Evolutionary conservation across 805 yeast species (phyloP).

Genomic region (Phaffomyces thermotolerans): DNA sequence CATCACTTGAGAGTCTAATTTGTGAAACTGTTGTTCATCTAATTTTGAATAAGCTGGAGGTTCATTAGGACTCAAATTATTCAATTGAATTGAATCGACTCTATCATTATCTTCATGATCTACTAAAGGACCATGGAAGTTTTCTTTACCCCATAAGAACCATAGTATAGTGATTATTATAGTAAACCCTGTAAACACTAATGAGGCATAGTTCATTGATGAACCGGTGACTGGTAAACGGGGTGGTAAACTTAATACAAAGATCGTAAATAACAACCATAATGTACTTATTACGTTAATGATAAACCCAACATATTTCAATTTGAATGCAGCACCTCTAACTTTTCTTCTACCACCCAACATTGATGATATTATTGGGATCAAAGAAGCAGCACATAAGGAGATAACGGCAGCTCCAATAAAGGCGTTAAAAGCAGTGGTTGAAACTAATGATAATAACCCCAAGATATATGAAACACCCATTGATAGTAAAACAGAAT

Average conservation of each 20-base stretch:
- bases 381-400: slow-evolving; percentile 66
- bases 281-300: slow-evolving; percentile 50
- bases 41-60: slow-evolving; percentile 14
- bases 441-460: slow-evolving; percentile 56
- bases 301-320: slow-evolving; percentile 56
- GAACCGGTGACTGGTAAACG: slow-evolving; percentile 42
- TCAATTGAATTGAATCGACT: slow-evolving; percentile 14
- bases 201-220: slow-evolving; percentile 48
- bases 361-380: slow-evolving; percentile 62
- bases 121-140: slow-evolving; percentile 56
- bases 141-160: slow-evolving; percentile 51
- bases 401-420: slow-evolving; percentile 78
- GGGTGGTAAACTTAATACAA: slow-evolving; percentile 67
- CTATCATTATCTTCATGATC: slow-evolving; percentile 24
- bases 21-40: slow-evolving; percentile 19
- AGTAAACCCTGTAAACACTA: slow-evolving; percentile 47
- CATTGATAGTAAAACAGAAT: slow-evolving; percentile 61
- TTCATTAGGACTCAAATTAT: slow-evolving; percentile 8
- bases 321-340: slow-evolving; percentile 60
- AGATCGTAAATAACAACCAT: slow-evolving; percentile 53
- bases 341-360: slow-evolving; percentile 53
- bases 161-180: slow-evolving; percentile 42
- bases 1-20: slow-evolving; percentile 8
- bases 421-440: slow-evolving; percentile 75
- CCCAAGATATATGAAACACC: slow-evolving; percentile 54